phyloP scores from a whole-genome alignment of 2,329 filamentous ascomycete genomes.

The Colletotrichum plurivorum region DNA sequence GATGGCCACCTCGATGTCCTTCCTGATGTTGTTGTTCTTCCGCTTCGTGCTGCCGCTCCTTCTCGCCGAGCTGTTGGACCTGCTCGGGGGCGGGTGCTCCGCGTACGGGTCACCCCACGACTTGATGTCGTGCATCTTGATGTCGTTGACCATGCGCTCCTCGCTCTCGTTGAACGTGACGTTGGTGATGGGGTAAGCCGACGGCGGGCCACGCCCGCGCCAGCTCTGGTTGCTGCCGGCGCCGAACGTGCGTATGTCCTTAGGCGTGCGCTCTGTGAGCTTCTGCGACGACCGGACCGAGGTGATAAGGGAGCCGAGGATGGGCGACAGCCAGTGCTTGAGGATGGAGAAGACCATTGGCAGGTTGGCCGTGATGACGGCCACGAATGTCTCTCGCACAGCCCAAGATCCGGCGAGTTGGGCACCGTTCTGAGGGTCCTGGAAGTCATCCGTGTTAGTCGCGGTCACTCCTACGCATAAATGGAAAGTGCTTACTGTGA shows the following conservation, averaged over 20 bases:
- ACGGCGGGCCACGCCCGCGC: constrained; percentile 50
- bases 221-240: constrained; percentile 51
- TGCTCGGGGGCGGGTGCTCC: constrained; percentile 54
- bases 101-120: constrained; percentile 55
- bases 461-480: background rate
- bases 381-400: constrained; percentile 56
- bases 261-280: constrained; percentile 52
- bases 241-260: constrained; percentile 57
- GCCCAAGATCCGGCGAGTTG: constrained; percentile 46
- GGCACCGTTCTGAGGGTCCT: constrained; percentile 45
- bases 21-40: constrained; percentile 10
- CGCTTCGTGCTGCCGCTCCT: constrained; percentile 4
- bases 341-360: constrained; percentile 59
- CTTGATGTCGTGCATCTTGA: constrained; percentile 54
- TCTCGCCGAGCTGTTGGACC: constrained; percentile 3
- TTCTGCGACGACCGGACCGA: constrained; percentile 54
- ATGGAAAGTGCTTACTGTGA: constrained; percentile 32
- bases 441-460: background rate
- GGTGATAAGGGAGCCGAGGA: constrained; percentile 50
- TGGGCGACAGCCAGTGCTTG: constrained; percentile 52
- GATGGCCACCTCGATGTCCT: constrained; percentile 8
- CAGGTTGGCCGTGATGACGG: constrained; percentile 55
- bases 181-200: constrained; percentile 52
- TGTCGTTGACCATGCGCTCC: constrained; percentile 58
- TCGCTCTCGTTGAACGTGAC: constrained; percentile 55